Conservation (phyloP, 805 yeast genomes). For the Blastobotrys chiropterorum region DNA sequence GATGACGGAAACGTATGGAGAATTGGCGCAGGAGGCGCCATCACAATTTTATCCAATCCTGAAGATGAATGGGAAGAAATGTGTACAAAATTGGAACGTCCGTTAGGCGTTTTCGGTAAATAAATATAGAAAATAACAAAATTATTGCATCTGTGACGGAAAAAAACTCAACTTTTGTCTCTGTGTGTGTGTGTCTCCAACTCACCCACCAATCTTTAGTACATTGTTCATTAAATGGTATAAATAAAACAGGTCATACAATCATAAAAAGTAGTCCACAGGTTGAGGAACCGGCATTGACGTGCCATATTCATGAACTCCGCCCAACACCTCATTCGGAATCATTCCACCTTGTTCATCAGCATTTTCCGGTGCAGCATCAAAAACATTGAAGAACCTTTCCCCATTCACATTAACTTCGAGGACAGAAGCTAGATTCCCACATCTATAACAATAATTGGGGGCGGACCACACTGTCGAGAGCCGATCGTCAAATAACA, state of each 20-base stretch:
- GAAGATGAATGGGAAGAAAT: constrained; percentile 91
- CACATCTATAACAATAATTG: constrained; percentile 94
- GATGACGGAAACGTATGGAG: constrained; percentile 54
- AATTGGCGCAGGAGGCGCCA: constrained; percentile 98
- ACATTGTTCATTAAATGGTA: background rate
- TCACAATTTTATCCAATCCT: constrained; percentile 79
- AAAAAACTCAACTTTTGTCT: too few relatives aligned
- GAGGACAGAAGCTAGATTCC: constrained; percentile 94
- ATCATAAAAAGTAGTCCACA: constrained; percentile 46
- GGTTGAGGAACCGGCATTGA: constrained; percentile 27
- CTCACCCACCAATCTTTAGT: background rate
- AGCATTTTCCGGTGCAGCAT: constrained; percentile 90
- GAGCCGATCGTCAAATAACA: constrained; percentile 82
- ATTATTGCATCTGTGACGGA: too few relatives aligned
- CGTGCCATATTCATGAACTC: constrained; percentile 30
- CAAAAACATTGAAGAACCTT: constrained; percentile 82
- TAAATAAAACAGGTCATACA: background rate
- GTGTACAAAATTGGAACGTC: constrained; percentile 72
- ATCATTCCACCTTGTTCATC: background rate
- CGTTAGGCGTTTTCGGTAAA: constrained; percentile 51
- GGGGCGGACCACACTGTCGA: constrained; percentile 99
- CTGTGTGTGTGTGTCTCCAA: background rate
- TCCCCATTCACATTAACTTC: constrained; percentile 71
- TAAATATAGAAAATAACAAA: background rate
- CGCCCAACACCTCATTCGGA: constrained; percentile 25